Evolutionary conservation across 129 eudicot species (phyloP), one percentile per base, ranked within the genome.

Genomic region (Flaveria robusta): DNA sequence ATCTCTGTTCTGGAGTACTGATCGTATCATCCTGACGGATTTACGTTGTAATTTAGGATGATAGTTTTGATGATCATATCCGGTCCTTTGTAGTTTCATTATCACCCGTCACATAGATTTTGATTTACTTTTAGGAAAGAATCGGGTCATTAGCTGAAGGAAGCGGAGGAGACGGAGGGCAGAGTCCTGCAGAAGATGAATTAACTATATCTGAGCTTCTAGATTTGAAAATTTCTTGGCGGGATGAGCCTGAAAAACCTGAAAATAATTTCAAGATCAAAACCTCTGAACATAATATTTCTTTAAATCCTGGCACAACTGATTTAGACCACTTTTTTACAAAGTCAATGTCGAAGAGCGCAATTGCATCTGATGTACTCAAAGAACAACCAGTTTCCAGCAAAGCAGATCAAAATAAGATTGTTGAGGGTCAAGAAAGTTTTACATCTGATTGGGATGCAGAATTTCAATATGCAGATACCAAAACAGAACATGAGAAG

Each of bases 401-500:
- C 75, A 76, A 80, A 66, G 51, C 13, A 10, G 75, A 80, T 52
- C 75, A 73, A 74, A 51, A 16, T 42, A 77, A 41, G 68, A 75
- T 74, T 23, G 60, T 80, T 82, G 71, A 45, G 39, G 81, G 62
- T 68, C 81, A 80, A 64, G 83, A 66, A 41, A 82, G 66, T 70
- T 66, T 72, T 64, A 80, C 79, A 39, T 79, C 85, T 75, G 95
- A 79, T 68, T 91, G 97, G 92, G 79, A 82, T 73, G 95, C 95
- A 71, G 88, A 81, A 68, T 91, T 91, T 77, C 92, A 87, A 55
- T 79, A 71, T 81, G 83, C 88, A 24, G 85, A 77, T 66, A 9
- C 83, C 26, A 81, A 72, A 70, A 62, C 56, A 59, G 83, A 78
- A 56, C 47, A 68, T 14, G 81, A 72, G 69, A 83, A 37, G 58